Evolutionary conservation across 192 early-diverging fungal species (phyloP), one percentile per base, ranked within the genome.

Genomic region (Paraglomus occultum): DNA sequence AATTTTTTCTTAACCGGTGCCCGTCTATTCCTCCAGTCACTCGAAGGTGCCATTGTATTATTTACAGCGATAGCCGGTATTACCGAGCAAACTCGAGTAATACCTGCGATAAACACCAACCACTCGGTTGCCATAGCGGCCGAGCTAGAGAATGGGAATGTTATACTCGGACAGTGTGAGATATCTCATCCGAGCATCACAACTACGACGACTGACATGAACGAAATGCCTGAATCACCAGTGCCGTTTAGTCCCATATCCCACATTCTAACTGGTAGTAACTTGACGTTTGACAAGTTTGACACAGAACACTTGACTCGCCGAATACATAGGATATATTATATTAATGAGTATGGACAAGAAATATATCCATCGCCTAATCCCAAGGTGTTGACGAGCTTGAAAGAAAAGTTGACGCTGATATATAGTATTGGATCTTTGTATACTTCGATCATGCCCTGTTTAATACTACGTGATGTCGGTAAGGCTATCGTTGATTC

Each of bases 1-100:
- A 92, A 92, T 74, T 89, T 92, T 73, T 91, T 92, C 70, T 71
- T 92, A 59, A 91, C 88, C 31, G 90, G 90, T 9, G 89, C 86
- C 6, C 80, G 90, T 10, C 75, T 92, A 44, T 92, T 92, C 62
- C 91, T 91, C 78, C 79, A 87, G 23, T 86, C 84, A 47, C 51
- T 86, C 0, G 84, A 86, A 51, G 87, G 89, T 8, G 90, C 89
- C 52, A 88, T 92, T 54, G 90, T 91, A 73, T 73, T 90, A 57
- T 90, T 92, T 71, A 76, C 87, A 0, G 77, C 86, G 43, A 92
- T 90, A 54, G 87, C 86, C 23, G 82, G 86, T 8, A 84, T 86
- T 47, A 84, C 84, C 4, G 81, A 85, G 10, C 80, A 81, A 8
- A 90, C 90, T 0, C 74, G 78, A 17, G 90, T 92, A 10, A 74